Evolutionary conservation across 139 green algal genomes (phyloP).

Genomic region (Penium margaritaceum): DNA sequence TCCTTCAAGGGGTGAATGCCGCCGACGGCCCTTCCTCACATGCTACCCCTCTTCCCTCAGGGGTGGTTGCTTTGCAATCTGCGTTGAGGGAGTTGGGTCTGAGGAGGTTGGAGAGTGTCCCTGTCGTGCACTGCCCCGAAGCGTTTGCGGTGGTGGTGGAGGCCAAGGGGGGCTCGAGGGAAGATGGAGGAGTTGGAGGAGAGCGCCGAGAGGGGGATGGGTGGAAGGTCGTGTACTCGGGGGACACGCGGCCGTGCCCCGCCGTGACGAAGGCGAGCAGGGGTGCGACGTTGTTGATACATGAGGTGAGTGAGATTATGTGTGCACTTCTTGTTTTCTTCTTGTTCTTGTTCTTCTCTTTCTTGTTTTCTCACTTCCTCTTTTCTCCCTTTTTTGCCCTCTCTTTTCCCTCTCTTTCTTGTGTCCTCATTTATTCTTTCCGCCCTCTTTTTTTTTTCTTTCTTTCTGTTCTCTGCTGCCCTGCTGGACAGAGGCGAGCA

Average conservation of each 20-base stretch:
- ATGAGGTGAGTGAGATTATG: constrained; percentile 66
- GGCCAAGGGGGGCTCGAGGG: neutral
- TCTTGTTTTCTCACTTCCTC: neutral
- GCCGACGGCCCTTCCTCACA: too few relatives aligned
- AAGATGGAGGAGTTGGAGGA: neutral
- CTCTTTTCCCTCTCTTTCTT: neutral
- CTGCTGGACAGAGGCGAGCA: too few relatives aligned
- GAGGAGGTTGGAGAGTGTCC: constrained; percentile 55
- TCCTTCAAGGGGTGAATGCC: too few relatives aligned
- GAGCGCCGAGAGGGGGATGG: neutral
- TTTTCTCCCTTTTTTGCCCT: neutral
- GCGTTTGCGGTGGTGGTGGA: constrained; percentile 69
- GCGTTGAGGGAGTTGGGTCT: constrained; percentile 62
- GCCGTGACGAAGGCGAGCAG: constrained; percentile 65
- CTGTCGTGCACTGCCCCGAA: constrained; percentile 66
- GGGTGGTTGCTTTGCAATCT: too few relatives aligned
- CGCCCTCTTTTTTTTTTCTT: neutral
- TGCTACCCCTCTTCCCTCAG: too few relatives aligned
- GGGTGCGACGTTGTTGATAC: constrained; percentile 78
- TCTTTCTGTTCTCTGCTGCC: too few relatives aligned
- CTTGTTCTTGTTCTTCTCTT: neutral
- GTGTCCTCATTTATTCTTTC: neutral
- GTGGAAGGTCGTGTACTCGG: constrained; percentile 72
- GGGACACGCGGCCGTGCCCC: constrained; percentile 76
- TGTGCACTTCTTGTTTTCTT: neutral